Conservation (phyloP, 257 asterid species). For the Solanum rostratum region DNA sequence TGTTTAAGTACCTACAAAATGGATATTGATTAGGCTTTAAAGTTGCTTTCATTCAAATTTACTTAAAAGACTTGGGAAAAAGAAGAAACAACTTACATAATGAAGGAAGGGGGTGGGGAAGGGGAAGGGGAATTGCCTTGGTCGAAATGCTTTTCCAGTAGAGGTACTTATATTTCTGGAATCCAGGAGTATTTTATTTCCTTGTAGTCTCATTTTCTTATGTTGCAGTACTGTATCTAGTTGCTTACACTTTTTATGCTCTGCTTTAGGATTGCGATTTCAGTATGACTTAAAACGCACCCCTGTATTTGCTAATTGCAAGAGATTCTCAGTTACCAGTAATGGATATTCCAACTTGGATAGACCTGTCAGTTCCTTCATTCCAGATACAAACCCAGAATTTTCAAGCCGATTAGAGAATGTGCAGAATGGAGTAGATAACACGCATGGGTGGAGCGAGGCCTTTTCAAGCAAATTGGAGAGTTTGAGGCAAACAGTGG, state of each 20-base stretch:
- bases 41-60: not conserved
- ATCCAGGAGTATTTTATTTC: not conserved
- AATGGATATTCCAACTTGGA: slow-evolving; percentile 25
- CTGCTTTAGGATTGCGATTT: slow-evolving; percentile 36
- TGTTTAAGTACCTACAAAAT: not conserved
- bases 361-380: not conserved
- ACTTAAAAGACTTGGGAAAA: not conserved
- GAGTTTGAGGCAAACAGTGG: slow-evolving; percentile 22
- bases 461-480: slow-evolving; percentile 23
- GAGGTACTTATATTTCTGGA: not conserved
- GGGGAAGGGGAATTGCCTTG: not conserved
- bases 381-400: not conserved
- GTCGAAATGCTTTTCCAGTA: not conserved
- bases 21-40: not conserved
- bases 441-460: slow-evolving; percentile 11
- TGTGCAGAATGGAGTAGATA: not conserved
- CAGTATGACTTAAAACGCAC: slow-evolving; percentile 20
- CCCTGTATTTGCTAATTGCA: slow-evolving; percentile 17
- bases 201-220: not conserved
- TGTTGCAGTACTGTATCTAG: not conserved
- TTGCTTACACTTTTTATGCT: slow-evolving; percentile 8
- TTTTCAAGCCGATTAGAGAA: not conserved
- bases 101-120: not conserved
- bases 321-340: slow-evolving; percentile 24
- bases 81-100: not conserved